Evolutionary conservation across 176 grass and related monocot species (phyloP).

Genomic region (Areca catechu): DNA sequence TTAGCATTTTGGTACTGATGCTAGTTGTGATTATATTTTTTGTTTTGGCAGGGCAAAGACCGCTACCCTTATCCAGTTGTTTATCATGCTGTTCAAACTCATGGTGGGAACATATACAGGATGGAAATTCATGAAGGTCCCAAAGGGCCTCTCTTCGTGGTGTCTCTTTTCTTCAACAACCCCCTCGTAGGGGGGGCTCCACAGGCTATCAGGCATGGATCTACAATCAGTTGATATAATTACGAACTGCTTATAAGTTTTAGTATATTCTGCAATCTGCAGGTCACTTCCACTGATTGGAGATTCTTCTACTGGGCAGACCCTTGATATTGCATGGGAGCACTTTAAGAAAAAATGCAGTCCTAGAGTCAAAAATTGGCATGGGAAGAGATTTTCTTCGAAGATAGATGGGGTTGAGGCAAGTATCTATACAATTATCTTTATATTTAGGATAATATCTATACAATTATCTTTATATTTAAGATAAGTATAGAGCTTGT

Average conservation of each 20-base stretch:
- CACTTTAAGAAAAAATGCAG: conserved; percentile 62
- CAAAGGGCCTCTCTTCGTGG: conserved; percentile 62
- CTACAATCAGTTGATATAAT: too few relatives aligned
- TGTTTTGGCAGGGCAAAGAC: conserved; percentile 64
- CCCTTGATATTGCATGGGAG: conserved; percentile 73
- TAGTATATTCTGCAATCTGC: conserved; percentile 1
- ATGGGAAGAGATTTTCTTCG: conserved; percentile 47
- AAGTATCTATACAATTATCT: too few relatives aligned
- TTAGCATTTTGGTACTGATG: neutral
- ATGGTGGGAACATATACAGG: conserved; percentile 43
- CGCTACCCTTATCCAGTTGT: conserved; percentile 71
- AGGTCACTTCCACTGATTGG: conserved; percentile 66
- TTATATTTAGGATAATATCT: too few relatives aligned
- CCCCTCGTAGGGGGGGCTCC: too few relatives aligned
- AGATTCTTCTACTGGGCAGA: conserved; percentile 45
- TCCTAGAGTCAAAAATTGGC: conserved; percentile 40
- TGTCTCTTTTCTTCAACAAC: too few relatives aligned
- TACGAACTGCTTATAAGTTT: too few relatives aligned
- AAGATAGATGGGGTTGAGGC: conserved; percentile 93
- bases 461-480: neutral
- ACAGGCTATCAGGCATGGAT: too few relatives aligned
- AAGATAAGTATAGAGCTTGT: conserved; percentile 1
- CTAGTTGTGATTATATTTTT: conserved; percentile 6
- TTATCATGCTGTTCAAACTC: conserved; percentile 54
- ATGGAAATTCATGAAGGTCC: conserved; percentile 70